Base-by-base conservation (phyloP, 345 rosid species). In the Eucalyptus marginata region DNA sequence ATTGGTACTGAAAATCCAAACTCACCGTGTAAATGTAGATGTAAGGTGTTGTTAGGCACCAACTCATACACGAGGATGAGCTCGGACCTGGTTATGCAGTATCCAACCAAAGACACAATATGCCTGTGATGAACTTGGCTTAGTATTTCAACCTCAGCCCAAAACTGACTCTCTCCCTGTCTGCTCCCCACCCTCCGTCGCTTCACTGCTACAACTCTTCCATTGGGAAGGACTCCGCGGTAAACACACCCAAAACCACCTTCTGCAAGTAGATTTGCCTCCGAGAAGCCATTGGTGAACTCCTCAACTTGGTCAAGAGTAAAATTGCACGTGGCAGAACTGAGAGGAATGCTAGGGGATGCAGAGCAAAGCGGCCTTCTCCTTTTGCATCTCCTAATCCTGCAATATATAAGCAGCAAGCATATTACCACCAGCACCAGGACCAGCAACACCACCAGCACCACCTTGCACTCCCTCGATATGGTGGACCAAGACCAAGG, bases 1-100 rank as follows among this genome's bases (percentile, higher is more conserved):
- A 83, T 83, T 29, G 13, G 44, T 12, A 40, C 5, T 40, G 5
- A 18, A 83, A 85, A 54, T 54, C 25, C 59, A 54, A 54, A 20
- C 92, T 86, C 51, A 93, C 95, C 95, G 31, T 92, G 93, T 58
- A 93, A 88, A 58, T 92, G 93, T 87, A 89, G 92, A 87, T 88
- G 91, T 88, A 93, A 22, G 29, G 91, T 91, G 87, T 92, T 88
- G 89, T 93, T 93, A 15, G 93, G 93, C 86, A 92, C 93, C 86
- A 92, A 92, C 92, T 93, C 93, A 50, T 93, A 93, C 90, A 93
- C 94, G 64, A 93, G 93, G 92, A 93, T 79, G 66, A 93, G 86
- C 66, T 91, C 88, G 40, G 89, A 31, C 51, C 93, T 91, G 7
- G 91, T 64, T 33, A 86, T 92, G 93, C 94, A 93, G 86, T 90